Evolutionary conservation across 2,329 filamentous ascomycete species (phyloP).

Genomic region (Gyromitra esculenta): DNA sequence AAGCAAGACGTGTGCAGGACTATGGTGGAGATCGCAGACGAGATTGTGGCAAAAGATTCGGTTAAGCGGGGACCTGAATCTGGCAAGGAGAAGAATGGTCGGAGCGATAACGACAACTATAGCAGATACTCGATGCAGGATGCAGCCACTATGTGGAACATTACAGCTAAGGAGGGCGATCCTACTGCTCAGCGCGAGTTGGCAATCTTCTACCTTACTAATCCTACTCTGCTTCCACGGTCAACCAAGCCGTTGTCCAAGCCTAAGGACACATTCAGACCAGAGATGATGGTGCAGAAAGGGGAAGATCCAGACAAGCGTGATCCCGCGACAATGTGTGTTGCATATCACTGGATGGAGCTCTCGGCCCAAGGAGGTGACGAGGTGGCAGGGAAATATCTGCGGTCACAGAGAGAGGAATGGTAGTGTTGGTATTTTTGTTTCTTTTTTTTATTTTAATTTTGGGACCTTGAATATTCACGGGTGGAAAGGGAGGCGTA

Average conservation of each 20-base stretch:
- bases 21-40: slow-evolving; percentile 79
- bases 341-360: slow-evolving; percentile 98
- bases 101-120: slow-evolving; percentile 63
- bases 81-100: slow-evolving; percentile 58
- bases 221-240: slow-evolving; percentile 82
- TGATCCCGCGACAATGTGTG: slow-evolving; percentile 88
- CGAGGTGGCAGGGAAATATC: slow-evolving; percentile 80
- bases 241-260: slow-evolving; percentile 85
- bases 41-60: slow-evolving; percentile 74
- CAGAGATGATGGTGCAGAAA: slow-evolving; percentile 75
- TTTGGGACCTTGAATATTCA: slow-evolving; percentile 20
- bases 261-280: slow-evolving; percentile 89
- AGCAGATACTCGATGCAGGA: slow-evolving; percentile 75
- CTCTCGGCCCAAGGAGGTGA: slow-evolving; percentile 86
- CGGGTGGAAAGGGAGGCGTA: background rate
- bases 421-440: slow-evolving; percentile 62
- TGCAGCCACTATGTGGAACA: slow-evolving; percentile 87
- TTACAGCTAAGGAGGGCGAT: slow-evolving; percentile 91
- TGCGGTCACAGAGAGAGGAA: slow-evolving; percentile 74
- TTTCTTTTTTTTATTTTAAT: slow-evolving; percentile 19
- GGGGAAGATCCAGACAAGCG: slow-evolving; percentile 72
- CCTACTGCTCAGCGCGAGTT: slow-evolving; percentile 90
- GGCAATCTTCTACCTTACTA: slow-evolving; percentile 89
- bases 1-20: slow-evolving; percentile 88
- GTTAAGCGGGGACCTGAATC: slow-evolving; percentile 66